These are phyloP conservation scores for Fagopyrum tataricum DNA, from an alignment of 148 eudicot species.

Conservation along the genomic window DNA sequence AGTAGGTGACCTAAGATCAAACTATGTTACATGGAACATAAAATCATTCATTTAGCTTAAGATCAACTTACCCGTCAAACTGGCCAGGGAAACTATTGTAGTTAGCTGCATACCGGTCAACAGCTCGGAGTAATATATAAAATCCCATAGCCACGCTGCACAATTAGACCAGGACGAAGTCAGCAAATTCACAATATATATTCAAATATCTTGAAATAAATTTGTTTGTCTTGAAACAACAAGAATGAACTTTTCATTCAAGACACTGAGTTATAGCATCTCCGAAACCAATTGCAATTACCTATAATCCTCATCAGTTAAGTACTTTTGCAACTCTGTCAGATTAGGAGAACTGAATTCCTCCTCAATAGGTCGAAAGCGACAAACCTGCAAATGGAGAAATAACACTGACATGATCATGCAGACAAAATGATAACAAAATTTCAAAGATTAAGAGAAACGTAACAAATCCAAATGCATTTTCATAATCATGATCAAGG, in stretches of 20 bases:
- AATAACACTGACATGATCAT: background rate
- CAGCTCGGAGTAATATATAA: conserved; percentile 87
- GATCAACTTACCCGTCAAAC: conserved; percentile 67
- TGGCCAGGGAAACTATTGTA: conserved; percentile 87
- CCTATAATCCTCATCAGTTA: conserved; percentile 90
- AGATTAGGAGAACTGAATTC: conserved; percentile 71
- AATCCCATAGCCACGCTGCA: conserved; percentile 86
- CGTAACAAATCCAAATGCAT: background rate
- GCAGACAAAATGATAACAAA: background rate
- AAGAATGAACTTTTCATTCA: background rate
- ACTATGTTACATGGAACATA: background rate
- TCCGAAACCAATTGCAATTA: conserved; percentile 15
- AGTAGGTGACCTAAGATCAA: background rate
- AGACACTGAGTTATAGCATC: background rate
- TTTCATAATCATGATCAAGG: background rate
- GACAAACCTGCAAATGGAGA: conserved; percentile 53
- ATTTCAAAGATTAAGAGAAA: background rate
- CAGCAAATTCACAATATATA: background rate
- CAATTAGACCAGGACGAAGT: background rate
- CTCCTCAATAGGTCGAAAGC: conserved; percentile 74
- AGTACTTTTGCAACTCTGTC: conserved; percentile 72
- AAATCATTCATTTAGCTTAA: background rate
- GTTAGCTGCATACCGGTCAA: conserved; percentile 73
- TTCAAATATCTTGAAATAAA: background rate
- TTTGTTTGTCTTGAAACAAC: background rate